Evolutionary conservation across 1,284 basidiomycete species (phyloP).

Genomic region (Mycena sp.): DNA sequence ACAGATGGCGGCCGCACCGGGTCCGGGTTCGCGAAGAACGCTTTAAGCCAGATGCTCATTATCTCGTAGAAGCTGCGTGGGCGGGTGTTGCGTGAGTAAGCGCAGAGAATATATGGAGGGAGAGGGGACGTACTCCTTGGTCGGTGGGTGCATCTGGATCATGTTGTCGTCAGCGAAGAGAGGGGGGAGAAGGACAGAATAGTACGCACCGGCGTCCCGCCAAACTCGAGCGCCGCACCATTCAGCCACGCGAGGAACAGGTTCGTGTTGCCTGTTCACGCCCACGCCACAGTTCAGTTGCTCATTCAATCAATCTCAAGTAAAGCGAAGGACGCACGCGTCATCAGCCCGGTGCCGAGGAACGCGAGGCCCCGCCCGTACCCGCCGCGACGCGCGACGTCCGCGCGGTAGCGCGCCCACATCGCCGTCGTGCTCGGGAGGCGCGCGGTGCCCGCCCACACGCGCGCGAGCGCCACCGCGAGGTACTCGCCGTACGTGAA

Average conservation of each 20-base stretch:
- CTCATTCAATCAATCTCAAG: not conserved
- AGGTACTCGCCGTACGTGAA: conserved; percentile 19
- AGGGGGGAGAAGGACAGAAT: not conserved
- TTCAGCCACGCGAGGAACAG: conserved; percentile 25
- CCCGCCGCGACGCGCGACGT: conserved; percentile 10
- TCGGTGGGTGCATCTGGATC: not conserved
- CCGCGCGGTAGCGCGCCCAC: conserved; percentile 19
- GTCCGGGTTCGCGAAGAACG: conserved; percentile 12
- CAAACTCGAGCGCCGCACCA: conserved; percentile 12
- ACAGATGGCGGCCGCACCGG: conserved; percentile 6
- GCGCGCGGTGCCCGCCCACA: conserved; percentile 20
- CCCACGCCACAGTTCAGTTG: no score
- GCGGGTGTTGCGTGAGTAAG: no score
- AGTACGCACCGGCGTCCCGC: conserved; percentile 14
- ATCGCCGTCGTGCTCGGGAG: conserved; percentile 22
- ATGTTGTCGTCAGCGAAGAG: no score
- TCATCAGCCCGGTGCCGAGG: not conserved
- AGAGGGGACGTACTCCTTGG: conserved; percentile 1
- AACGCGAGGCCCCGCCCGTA: conserved; percentile 12
- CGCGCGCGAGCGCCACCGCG: conserved; percentile 18
- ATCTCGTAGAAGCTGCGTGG: not conserved
- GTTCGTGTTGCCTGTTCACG: no score
- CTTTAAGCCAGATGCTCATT: not conserved
- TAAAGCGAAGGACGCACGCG: not conserved
- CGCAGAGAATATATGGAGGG: no score